Percentiles rank a stretch among this genome's conserved stretches.
Evolutionary conservation across 2,329 filamentous ascomycete genomes (phyloP).

Genomic region (Eutypa lata): DNA sequence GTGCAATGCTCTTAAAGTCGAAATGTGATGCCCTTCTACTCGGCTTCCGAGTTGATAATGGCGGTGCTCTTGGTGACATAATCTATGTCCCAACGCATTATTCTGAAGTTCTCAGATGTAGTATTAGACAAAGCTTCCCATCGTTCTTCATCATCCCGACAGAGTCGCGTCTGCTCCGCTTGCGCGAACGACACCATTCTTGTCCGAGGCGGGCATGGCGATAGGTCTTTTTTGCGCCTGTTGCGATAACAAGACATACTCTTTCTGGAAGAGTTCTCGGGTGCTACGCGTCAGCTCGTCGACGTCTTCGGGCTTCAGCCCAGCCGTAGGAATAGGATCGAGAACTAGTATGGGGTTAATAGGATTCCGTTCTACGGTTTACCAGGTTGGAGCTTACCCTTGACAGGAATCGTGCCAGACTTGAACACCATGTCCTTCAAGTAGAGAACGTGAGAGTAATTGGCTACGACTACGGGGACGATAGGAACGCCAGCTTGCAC

Average conservation of each 20-base stretch:
- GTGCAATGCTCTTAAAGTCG: not conserved
- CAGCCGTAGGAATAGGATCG: slow-evolving; percentile 73
- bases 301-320: slow-evolving; percentile 72
- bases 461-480: slow-evolving; percentile 78
- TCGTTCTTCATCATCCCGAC: slow-evolving; percentile 2
- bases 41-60: too few relatives aligned
- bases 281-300: slow-evolving; percentile 67
- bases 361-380: not conserved
- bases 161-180: slow-evolving; percentile 28
- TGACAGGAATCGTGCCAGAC: slow-evolving; percentile 68
- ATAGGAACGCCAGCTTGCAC: slow-evolving; percentile 92
- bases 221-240: slow-evolving; percentile 42
- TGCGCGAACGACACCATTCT: slow-evolving; percentile 28
- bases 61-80: too few relatives aligned
- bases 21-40: not conserved
- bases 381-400: slow-evolving; percentile 48
- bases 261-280: slow-evolving; percentile 72
- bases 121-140: too few relatives aligned
- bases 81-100: too few relatives aligned
- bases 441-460: slow-evolving; percentile 72
- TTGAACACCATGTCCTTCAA: slow-evolving; percentile 64
- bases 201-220: slow-evolving; percentile 19
- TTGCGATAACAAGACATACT: slow-evolving; percentile 53
- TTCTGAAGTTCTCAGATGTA: too few relatives aligned
- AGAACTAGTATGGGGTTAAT: slow-evolving; percentile 53